Conservation (phyloP, 169 alveolate species). For the Sarcocystis neurona region DNA sequence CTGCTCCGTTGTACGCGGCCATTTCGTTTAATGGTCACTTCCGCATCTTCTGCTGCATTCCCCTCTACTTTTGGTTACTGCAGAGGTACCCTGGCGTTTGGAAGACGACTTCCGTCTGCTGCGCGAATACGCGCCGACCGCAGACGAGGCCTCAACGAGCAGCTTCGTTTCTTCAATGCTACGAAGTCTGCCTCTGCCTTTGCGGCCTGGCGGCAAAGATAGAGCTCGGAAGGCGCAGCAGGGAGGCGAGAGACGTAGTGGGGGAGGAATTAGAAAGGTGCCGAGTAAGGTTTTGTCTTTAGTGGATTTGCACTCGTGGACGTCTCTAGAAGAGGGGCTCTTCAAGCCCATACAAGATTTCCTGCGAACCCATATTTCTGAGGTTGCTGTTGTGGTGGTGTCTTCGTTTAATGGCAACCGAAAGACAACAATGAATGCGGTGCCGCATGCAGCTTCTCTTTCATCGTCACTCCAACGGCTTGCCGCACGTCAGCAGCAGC, state of each 20-base stretch:
- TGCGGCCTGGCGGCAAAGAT: too few relatives aligned
- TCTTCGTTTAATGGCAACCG: conserved; percentile 59
- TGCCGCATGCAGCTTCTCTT: conserved; percentile 3
- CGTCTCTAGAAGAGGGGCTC: conserved; percentile 50
- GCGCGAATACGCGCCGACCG: too few relatives aligned
- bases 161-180: too few relatives aligned
- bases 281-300: not conserved
- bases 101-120: conserved; percentile 41
- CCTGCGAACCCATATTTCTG: conserved; percentile 42
- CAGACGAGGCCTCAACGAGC: too few relatives aligned
- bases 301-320: conserved; percentile 47
- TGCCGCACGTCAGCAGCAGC: not conserved
- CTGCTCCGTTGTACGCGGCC: not conserved
- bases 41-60: not conserved
- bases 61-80: not conserved
- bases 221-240: too few relatives aligned
- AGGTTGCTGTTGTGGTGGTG: conserved; percentile 56
- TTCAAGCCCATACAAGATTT: conserved; percentile 54
- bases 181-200: too few relatives aligned
- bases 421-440: conserved; percentile 9
- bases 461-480: not conserved
- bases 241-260: too few relatives aligned
- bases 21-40: not conserved
- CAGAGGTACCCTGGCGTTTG: conserved; percentile 64
- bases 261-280: too few relatives aligned